These are phyloP conservation scores for Elsinoe australis DNA, from an alignment of 2,329 filamentous ascomycete species.

Conservation along the genomic window DNA sequence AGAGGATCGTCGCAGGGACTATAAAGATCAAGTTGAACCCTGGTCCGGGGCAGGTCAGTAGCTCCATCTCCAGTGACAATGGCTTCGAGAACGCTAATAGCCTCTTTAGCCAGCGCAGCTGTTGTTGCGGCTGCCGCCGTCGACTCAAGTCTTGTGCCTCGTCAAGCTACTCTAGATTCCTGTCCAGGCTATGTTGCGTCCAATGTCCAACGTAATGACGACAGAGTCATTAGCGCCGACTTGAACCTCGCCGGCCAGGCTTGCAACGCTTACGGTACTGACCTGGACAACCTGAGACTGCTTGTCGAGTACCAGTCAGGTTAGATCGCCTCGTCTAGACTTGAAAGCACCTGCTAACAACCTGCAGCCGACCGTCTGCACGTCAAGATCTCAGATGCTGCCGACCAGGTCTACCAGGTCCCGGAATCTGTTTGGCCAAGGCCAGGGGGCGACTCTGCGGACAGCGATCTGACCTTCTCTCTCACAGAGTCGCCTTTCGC, in stretches of 20 bases:
- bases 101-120: slow-evolving; percentile 4
- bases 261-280: slow-evolving; percentile 54
- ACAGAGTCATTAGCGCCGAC: slow-evolving; percentile 40
- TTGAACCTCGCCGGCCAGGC: slow-evolving; percentile 60
- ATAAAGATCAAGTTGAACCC: neutral
- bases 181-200: slow-evolving; percentile 64
- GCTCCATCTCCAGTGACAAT: neutral
- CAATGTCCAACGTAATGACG: slow-evolving; percentile 43
- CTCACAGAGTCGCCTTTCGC: slow-evolving; percentile 55
- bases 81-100: slow-evolving; percentile 1
- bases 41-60: neutral
- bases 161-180: slow-evolving; percentile 18
- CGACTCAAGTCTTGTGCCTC: slow-evolving; percentile 10
- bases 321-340: slow-evolving; percentile 29
- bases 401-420: slow-evolving; percentile 65
- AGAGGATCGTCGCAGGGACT: neutral
- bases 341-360: slow-evolving; percentile 2
- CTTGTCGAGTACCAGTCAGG: slow-evolving; percentile 55
- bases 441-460: slow-evolving; percentile 34
- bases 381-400: slow-evolving; percentile 64
- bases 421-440: slow-evolving; percentile 61
- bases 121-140: slow-evolving; percentile 3
- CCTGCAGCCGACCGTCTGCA: slow-evolving; percentile 50
- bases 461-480: slow-evolving; percentile 47
- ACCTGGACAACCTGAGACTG: slow-evolving; percentile 50